Conservation (phyloP, 2,329 filamentous ascomycete genomes). For the Cercospora citrullina region DNA sequence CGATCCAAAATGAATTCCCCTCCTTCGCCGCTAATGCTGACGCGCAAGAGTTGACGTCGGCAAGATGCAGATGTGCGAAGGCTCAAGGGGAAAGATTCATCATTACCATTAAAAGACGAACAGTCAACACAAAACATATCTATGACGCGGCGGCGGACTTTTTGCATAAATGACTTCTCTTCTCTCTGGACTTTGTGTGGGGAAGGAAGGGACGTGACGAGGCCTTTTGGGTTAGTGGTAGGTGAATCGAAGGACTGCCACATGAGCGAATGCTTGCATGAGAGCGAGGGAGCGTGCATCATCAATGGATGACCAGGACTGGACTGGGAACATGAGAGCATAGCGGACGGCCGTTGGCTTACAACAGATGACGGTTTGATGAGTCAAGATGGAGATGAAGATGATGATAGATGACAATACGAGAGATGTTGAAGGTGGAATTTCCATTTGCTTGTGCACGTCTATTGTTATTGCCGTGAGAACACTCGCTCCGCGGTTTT, state of each 20-base stretch:
- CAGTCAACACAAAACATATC: not conserved
- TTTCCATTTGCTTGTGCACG: no score
- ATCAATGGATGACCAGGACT: no score
- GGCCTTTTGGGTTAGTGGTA: not conserved
- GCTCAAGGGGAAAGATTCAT: not conserved
- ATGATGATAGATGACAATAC: not conserved
- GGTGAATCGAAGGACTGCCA: not conserved
- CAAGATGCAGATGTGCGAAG: constrained; percentile 4
- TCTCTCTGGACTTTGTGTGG: not conserved
- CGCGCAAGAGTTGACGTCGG: constrained; percentile 16
- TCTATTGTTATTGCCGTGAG: no score
- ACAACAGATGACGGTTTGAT: no score
- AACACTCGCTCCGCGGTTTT: no score
- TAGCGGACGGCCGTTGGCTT: no score
- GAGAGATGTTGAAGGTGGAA: not conserved
- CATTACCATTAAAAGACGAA: not conserved
- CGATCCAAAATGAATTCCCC: not conserved
- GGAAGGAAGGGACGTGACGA: not conserved
- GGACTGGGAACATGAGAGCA: no score
- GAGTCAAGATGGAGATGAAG: no score
- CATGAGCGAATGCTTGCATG: not conserved
- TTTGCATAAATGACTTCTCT: not conserved
- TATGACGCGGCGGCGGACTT: not conserved
- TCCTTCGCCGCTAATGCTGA: not conserved
- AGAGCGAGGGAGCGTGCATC: not conserved